These are phyloP conservation scores for Kwoniella botswanensis DNA, from an alignment of 768 basidiomycete genomes.

Conservation along the genomic window DNA sequence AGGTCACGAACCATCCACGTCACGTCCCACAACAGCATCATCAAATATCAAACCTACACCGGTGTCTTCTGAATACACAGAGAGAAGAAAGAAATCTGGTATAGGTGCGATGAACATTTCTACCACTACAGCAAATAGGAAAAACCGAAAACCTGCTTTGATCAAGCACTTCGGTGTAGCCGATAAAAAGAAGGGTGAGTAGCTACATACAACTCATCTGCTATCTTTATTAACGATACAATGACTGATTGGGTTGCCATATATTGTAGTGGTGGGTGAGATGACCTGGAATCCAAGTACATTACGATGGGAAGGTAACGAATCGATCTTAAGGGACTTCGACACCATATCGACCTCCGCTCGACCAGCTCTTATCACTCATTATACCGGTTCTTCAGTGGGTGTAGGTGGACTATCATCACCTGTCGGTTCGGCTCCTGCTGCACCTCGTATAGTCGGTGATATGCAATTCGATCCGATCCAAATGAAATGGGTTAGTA, in stretches of 20 bases:
- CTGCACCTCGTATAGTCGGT: constrained; percentile 73
- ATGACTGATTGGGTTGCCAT: not conserved
- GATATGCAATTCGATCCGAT: constrained; percentile 97
- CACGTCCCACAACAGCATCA: not conserved
- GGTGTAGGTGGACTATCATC: constrained; percentile 13
- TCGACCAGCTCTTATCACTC: constrained; percentile 93
- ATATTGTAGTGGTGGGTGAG: constrained; percentile 76
- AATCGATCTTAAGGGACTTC: constrained; percentile 86
- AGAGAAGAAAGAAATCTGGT: constrained; percentile 41
- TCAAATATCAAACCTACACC: not conserved
- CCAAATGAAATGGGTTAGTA: constrained; percentile 92
- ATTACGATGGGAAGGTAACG: constrained; percentile 97
- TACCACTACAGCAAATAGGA: constrained; percentile 4
- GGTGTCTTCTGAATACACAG: not conserved
- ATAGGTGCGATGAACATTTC: not conserved
- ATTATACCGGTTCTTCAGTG: constrained; percentile 82
- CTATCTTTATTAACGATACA: not conserved
- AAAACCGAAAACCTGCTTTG: constrained; percentile 36
- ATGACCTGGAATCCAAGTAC: constrained; percentile 96
- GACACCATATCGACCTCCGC: constrained; percentile 75
- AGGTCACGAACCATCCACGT: constrained; percentile 11
- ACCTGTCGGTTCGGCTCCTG: constrained; percentile 14
- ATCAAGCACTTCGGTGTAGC: constrained; percentile 54
- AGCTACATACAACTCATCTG: not conserved
- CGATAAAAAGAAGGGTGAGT: constrained; percentile 56